Evolutionary conservation across 2,329 filamentous ascomycete genomes (phyloP).

Genomic region (Aspergillus chevalieri): DNA sequence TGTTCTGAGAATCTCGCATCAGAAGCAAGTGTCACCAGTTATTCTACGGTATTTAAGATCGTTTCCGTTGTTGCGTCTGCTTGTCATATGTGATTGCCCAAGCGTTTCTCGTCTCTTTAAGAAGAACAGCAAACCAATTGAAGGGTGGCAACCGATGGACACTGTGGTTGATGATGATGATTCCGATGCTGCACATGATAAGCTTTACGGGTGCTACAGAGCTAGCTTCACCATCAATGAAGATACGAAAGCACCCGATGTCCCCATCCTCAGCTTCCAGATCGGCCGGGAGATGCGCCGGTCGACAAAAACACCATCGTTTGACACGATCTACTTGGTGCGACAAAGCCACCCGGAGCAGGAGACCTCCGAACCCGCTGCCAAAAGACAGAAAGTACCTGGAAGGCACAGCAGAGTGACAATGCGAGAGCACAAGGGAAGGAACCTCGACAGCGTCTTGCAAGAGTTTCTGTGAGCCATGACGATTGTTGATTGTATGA

Average conservation of each 20-base stretch:
- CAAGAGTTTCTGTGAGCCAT: conserved; percentile 22
- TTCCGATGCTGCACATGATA: conserved; percentile 1
- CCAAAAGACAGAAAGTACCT: conserved; percentile 5
- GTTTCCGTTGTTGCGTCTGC: conserved; percentile 31
- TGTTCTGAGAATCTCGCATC: conserved; percentile 29
- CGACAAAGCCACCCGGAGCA: conserved; percentile 2
- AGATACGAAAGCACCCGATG: conserved; percentile 1
- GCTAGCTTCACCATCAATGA: conserved; percentile 2
- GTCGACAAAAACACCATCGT: background rate
- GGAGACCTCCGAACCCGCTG: conserved; percentile 1
- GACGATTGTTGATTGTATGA: background rate
- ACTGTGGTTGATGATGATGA: background rate
- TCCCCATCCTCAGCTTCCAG: conserved; percentile 20
- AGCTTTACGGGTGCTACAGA: conserved; percentile 14
- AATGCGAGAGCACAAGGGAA: conserved; percentile 17
- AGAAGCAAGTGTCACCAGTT: conserved; percentile 24
- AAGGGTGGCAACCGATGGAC: conserved; percentile 23
- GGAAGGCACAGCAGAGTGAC: conserved; percentile 10
- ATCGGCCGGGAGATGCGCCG: conserved; percentile 11
- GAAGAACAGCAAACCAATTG: conserved; percentile 9
- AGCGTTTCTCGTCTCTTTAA: conserved; percentile 18
- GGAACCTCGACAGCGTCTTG: conserved; percentile 23
- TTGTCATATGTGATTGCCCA: conserved; percentile 30
- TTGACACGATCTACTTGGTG: conserved; percentile 6
- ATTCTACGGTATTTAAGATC: conserved; percentile 28